Base-by-base conservation (phyloP, 768 basidiomycete genomes). In the Termitomyces sp. region DNA sequence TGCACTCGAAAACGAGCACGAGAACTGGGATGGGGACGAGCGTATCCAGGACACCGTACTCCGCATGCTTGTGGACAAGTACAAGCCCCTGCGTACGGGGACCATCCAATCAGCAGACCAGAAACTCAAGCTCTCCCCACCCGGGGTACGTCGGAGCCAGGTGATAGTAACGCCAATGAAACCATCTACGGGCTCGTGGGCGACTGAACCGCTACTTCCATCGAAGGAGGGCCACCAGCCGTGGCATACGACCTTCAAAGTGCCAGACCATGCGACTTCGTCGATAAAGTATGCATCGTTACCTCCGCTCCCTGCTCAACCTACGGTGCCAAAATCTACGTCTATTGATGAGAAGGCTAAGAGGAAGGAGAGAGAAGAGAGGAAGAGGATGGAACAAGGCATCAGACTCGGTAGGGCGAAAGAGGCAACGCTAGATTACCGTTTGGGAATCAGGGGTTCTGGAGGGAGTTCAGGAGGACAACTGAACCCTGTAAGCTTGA, bases 41-140 rank as follows among this genome's bases (percentile, higher is more conserved):
- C 76, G 79, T 7, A 76, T 83, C 1, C 74, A 84, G 53, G 86
- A 90, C 71, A 81, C 85, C 0, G 86, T 94, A 0, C 75, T 92
- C 18, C 82, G 91, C 22, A 94, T 95, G 90, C 79, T 94, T 5
- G 79, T 93, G 34, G 92, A 94, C 75, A 89, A 91, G 68, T 87
- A 93, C 75, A 93, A 89, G 70, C 91, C 92, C 1, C 71, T 93
- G 34, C 79, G 89, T n/a, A 80, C 76, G 9, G 85, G 83, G 9
- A 68, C 73, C 12, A 79, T 89, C 43, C 71, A 76, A 59, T 77
- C 81, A 1, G 87, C 88, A 6, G 88, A 91, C 51, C 76, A 89
- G 67, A 89, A 85, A 68, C 63, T 90, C 52, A 85, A 79, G 68
- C 71, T 76, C 44, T 69, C 74, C 1, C 79, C 78, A 1, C 81